phyloP scores from a whole-genome alignment of 768 basidiomycete genomes.

The Auricularia cornea region DNA sequence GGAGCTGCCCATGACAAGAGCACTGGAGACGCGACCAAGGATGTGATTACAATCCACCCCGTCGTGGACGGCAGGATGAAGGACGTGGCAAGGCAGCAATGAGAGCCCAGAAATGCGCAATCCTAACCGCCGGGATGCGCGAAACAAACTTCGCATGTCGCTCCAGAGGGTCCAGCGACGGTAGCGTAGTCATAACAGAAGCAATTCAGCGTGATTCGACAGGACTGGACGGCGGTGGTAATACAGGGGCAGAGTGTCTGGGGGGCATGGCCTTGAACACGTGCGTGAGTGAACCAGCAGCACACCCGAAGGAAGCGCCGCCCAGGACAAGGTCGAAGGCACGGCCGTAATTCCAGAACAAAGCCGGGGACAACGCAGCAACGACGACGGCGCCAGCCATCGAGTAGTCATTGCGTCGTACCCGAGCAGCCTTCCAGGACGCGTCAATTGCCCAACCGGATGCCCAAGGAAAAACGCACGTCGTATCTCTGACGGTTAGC shows the following conservation, averaged over 20 bases:
- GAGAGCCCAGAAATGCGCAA: not conserved
- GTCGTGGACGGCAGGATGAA: conserved; percentile 28
- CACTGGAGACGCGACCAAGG: conserved; percentile 11
- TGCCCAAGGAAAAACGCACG: conserved; percentile 3
- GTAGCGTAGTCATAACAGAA: too few species aligned
- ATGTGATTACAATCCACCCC: conserved; percentile 25
- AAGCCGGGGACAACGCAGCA: conserved; percentile 54
- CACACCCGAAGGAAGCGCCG: not conserved
- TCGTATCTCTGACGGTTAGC: not conserved
- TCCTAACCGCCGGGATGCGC: too few species aligned
- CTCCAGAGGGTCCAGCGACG: too few species aligned
- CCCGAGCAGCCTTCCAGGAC: conserved; percentile 40
- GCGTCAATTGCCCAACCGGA: not conserved
- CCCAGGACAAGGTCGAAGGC: not conserved
- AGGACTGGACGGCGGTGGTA: too few species aligned
- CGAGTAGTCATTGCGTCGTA: conserved; percentile 65
- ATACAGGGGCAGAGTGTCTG: too few species aligned
- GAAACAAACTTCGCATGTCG: too few species aligned
- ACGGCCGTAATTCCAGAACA: conserved; percentile 49
- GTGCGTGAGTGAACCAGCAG: not conserved
- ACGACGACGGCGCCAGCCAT: conserved; percentile 63
- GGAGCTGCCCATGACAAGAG: conserved; percentile 6
- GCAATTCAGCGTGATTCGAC: not conserved
- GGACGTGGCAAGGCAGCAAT: conserved; percentile 12
- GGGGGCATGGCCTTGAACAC: not conserved